These are phyloP conservation scores for Phytophthora lateralis DNA, from an alignment of 352 stramenopile genomes.

Conservation along the genomic window DNA sequence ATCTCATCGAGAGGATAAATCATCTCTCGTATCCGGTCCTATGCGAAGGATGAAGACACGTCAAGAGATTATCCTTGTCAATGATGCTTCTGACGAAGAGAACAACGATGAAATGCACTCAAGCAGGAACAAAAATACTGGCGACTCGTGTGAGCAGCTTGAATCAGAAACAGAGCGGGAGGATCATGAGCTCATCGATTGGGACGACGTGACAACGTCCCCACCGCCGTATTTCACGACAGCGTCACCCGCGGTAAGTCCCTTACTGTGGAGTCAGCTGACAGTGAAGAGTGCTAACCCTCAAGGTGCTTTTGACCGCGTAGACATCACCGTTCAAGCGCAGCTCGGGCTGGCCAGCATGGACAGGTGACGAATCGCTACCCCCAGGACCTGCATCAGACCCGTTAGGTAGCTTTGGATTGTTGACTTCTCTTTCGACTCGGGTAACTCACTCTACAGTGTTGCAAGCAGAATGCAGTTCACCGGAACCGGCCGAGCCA, in stretches of 20 bases:
- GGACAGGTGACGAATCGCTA: conserved; percentile 26
- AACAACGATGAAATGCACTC: conserved; percentile 12
- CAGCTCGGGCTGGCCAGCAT: conserved; percentile 29
- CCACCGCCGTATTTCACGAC: conserved; percentile 24
- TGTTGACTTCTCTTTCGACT: not conserved
- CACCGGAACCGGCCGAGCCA: conserved; percentile 7
- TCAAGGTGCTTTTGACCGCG: not conserved
- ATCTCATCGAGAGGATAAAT: conserved; percentile 23
- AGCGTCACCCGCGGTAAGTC: conserved; percentile 22
- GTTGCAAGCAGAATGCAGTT: conserved; percentile 11
- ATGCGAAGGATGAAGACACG: conserved; percentile 1
- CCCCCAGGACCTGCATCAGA: conserved; percentile 10
- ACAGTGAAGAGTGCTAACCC: not conserved
- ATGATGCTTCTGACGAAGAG: conserved; percentile 18
- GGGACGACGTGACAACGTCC: conserved; percentile 21
- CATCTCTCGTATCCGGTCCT: not conserved
- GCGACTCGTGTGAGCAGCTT: conserved; percentile 14
- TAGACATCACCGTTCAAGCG: conserved; percentile 37
- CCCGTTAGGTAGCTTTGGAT: conserved; percentile 14
- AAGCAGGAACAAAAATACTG: conserved; percentile 15
- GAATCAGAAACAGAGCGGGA: conserved; percentile 23
- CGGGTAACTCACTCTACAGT: not conserved
- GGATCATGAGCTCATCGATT: conserved; percentile 20
- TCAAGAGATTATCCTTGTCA: conserved; percentile 19
- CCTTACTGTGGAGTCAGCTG: not conserved